A percentile compares a stretch with the other conserved stretches of the same genome.
Conservation (phyloP, 1,139 yeast species). For the Debaryomyces sp. region DNA sequence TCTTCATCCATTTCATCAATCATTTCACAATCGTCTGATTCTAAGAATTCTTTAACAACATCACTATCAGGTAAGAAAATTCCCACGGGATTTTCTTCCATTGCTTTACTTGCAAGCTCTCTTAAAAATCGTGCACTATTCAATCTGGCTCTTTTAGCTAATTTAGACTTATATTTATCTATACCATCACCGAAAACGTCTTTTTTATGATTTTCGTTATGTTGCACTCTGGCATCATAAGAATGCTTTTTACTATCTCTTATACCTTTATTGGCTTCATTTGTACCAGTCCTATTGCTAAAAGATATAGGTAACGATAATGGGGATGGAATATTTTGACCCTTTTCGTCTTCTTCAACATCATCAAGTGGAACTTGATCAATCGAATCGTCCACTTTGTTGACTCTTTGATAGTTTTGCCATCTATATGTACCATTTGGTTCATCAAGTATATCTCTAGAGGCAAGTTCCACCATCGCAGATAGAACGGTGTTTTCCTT, state of each 20-base stretch:
- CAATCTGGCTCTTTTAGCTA: slow-evolving; percentile 53
- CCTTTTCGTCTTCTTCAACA: slow-evolving; percentile 31
- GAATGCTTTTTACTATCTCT: slow-evolving; percentile 82
- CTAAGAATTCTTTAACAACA: slow-evolving; percentile 57
- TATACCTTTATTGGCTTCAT: slow-evolving; percentile 78
- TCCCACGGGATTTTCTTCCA: slow-evolving; percentile 39
- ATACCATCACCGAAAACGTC: slow-evolving; percentile 80
- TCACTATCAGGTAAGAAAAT: slow-evolving; percentile 60
- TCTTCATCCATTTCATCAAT: slow-evolving; percentile 42
- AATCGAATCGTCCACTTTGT: slow-evolving; percentile 17
- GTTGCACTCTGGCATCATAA: slow-evolving; percentile 77
- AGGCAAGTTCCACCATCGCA: slow-evolving; percentile 74
- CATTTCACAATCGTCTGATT: slow-evolving; percentile 44
- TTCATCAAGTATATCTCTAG: slow-evolving; percentile 62
- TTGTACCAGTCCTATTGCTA: slow-evolving; percentile 79
- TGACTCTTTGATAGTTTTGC: slow-evolving; percentile 37
- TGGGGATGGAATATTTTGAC: slow-evolving; percentile 35
- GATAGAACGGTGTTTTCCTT: slow-evolving; percentile 45
- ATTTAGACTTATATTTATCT: slow-evolving; percentile 57
- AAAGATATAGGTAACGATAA: slow-evolving; percentile 63
- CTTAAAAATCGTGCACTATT: slow-evolving; percentile 56
- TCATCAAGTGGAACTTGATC: slow-evolving; percentile 30
- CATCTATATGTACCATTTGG: slow-evolving; percentile 52
- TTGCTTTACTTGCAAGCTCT: slow-evolving; percentile 54
- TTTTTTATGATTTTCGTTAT: slow-evolving; percentile 58